Base-by-base conservation (phyloP, 2,329 filamentous ascomycete species). In the Aspergillus tanneri region DNA sequence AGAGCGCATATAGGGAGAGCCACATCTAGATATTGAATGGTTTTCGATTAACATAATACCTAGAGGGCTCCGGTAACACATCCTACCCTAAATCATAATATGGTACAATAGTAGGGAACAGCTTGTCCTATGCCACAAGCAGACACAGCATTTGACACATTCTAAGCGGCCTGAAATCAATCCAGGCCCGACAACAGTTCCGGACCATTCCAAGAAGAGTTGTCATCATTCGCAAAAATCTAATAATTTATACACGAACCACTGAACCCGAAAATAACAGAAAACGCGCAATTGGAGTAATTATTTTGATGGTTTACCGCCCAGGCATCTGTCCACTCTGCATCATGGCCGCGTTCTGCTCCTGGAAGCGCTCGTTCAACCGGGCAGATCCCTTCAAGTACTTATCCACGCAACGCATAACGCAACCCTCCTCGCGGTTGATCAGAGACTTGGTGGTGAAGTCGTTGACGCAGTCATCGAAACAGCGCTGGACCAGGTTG, bases 391-490 rank as follows among this genome's bases (percentile, higher is more conserved):
- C 86, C 72, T 95, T 93, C 80, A 97, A 86, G 74, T 89, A 89
- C 79, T 99, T 99, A 75, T 93, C 87, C 54, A 97, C 91, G 74
- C 93, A 99, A 64, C 90, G 88, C 76, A 89, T 85, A 65, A 97
- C 85, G 77, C 93, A 99, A 70, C 88, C 86, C 66, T 88, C 87
- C 77, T 99, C 93, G 69, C 89, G 86, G 59, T 85, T 82, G 55
- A 88, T 86, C 58, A 99, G 83, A 40, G 90, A 88, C 78, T 97
- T 97, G 76, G 90, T 95, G 66, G 91, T 95, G 82, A 99, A 99
- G 80, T 97, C 91, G 74, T 91, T 92, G 75, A 99, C 84, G 80
- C 93, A 99, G 74, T 93, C 87, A 70, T 89, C 86, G 81, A 99
- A 99, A 83, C 93, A 99, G 55, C 72, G 71, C 61, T 78, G 74